Base-by-base conservation (phyloP, 306 rosid species). In the Spatholobus suberectus region DNA sequence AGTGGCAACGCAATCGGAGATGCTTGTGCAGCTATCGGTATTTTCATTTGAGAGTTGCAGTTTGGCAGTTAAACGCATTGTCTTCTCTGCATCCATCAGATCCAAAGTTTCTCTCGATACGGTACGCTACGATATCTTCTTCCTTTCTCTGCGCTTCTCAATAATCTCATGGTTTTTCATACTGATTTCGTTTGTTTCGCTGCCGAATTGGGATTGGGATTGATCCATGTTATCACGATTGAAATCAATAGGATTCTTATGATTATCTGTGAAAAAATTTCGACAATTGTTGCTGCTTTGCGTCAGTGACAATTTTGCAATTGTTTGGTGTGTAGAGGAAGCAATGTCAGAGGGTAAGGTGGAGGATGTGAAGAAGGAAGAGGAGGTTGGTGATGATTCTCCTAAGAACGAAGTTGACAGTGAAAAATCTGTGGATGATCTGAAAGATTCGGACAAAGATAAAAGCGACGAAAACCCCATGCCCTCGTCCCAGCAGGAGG, bases 401-500 rank as follows among this genome's bases (percentile, higher is more conserved):
- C 76, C 84, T 12, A 81, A 76, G 26, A 71, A 86, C 83, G 88
- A 85, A 87, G 90, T 72, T 75, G 82, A 58, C 11, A 78, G 73
- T 80, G 93, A 76, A 41, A 81, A 59, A 73, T 71, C 90, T 4
- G 86, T n/a, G 83, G 91, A 81, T 61, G 88, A 85, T 80, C 83
- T 26, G 26, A 89, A 85, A 52, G 84, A 62, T 66, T 83, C 87
- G 20, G 84, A 76, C 76, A 59, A 84, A 73, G 83, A 77, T 81
- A 70, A 81, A 79, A 86, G 40, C 78, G 88, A 79, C 32, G 88
- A 84, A 49, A 86, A 58, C 76, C 82, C 87, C 40, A 89, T 94
- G 93, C 97, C 98, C 77, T 91, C 98, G 5, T 73, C 91, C 17
- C 85, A 89, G 29, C 83, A 92, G 84, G 95, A 96, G 98, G 99